Conservation (phyloP, 2,329 filamentous ascomycete genomes). For the Penicillium sp. region DNA sequence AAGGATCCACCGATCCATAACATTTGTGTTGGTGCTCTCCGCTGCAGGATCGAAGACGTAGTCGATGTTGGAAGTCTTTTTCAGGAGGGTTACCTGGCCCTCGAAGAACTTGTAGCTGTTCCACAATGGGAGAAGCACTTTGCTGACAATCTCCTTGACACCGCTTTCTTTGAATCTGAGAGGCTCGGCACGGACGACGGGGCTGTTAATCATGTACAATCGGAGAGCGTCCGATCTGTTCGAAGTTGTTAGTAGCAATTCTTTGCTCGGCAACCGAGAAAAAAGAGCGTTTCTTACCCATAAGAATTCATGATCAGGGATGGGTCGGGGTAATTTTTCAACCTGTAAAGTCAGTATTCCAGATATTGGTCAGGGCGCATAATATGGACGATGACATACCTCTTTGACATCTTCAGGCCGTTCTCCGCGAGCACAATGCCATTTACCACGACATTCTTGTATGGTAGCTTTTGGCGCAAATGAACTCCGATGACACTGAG, state of each 20-base stretch:
- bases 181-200: conserved; percentile 86
- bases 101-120: conserved; percentile 98
- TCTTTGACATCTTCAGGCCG: conserved; percentile 98
- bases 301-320: conserved; percentile 77
- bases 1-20: conserved; percentile 95
- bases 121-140: conserved; percentile 86
- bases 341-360: conserved; percentile 37
- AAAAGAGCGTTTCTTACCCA: conserved; percentile 34
- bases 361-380: neutral
- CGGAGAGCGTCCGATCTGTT: conserved; percentile 76
- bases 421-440: conserved; percentile 91
- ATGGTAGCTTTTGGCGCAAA: conserved; percentile 77
- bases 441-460: conserved; percentile 95
- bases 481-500: conserved; percentile 83
- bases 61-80: conserved; percentile 75
- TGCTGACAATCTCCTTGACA: conserved; percentile 91
- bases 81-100: conserved; percentile 76
- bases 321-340: conserved; percentile 95
- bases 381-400: neutral
- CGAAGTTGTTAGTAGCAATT: neutral
- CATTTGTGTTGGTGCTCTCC: conserved; percentile 74
- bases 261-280: neutral
- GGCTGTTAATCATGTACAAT: conserved; percentile 95
- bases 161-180: conserved; percentile 86
- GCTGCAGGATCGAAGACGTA: conserved; percentile 74